Base-by-base conservation (phyloP, 257 asterid genomes). In the Solanum piurae region DNA sequence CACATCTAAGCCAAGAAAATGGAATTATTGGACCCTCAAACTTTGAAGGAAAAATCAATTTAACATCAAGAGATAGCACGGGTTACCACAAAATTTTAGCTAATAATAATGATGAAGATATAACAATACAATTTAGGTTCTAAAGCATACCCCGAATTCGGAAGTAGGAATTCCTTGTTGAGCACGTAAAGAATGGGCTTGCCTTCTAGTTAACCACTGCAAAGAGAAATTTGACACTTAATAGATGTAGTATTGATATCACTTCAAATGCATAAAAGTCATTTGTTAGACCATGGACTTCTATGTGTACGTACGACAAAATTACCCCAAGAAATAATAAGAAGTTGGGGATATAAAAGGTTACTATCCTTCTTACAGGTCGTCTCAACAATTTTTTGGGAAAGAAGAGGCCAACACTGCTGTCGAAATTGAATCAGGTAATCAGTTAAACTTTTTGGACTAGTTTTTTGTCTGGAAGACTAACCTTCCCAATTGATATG, bases 161-260 rank as follows among this genome's bases (percentile, higher is more conserved):
- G 99, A 97, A 92, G 94, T 95, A 9, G 99, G 99, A 84, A 96
- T 95, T 89, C 99, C 99, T 87, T 97, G 98, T 89, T 95, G 99
- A 75, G 96, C 98, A 49, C 98, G 99, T 87, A 95, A 82, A 73
- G 83, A 94, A 93, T 94, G 98, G 52, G 95, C 98, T 90, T 96
- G 94, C 88, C 99, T 94, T 93, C 99, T 94, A 40, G 96, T 88
- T 74, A 92, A 84, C 99, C 98, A 97, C 99, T 97, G 95, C 88
- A 90, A 90, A 88, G 55, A 71, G 69, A 87, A 25, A 74, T 82
- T 73, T 64, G 36, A 69, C 27, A 66, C 75, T 40, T 68, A 37
- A 42, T 42, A 86, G 31, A 66, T 16, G 16, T 80, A 46, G 68
- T 9, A 72, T 33, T 55, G 44, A 23, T 9, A 71, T 52, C 27